Evolutionary conservation across 345 rosid species (phyloP).

Genomic region (Odontarrhena argentea): DNA sequence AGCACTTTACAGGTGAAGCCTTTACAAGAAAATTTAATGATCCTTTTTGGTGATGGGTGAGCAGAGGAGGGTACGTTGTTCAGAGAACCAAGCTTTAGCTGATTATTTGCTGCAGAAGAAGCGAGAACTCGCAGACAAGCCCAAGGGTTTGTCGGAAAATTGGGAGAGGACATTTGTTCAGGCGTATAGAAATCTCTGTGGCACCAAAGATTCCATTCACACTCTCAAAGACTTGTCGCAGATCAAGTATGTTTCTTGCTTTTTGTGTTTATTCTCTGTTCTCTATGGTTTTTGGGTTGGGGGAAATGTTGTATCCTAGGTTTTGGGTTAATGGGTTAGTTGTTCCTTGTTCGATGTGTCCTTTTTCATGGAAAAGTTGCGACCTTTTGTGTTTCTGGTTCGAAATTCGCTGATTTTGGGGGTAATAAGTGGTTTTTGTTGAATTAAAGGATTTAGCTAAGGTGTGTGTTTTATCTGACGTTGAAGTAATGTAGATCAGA

Average conservation of each 20-base stretch:
- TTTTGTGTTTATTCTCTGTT: background rate
- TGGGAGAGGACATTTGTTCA: conserved; percentile 56
- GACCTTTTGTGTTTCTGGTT: conserved; percentile 16
- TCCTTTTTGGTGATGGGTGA: conserved; percentile 44
- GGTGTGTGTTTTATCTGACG: background rate
- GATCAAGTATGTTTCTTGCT: conserved; percentile 58
- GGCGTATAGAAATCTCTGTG: conserved; percentile 61
- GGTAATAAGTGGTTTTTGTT: background rate
- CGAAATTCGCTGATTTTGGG: background rate
- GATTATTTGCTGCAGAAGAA: conserved; percentile 61
- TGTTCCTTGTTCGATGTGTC: background rate
- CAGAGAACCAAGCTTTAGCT: conserved; percentile 65
- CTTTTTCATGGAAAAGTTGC: background rate
- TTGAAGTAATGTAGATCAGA: too few relatives aligned
- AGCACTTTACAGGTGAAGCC: too few relatives aligned
- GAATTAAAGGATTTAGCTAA: background rate
- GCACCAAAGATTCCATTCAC: conserved; percentile 51
- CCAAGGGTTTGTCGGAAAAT: conserved; percentile 77
- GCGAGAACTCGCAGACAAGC: conserved; percentile 63
- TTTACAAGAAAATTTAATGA: too few relatives aligned
- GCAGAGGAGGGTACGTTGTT: conserved; percentile 51
- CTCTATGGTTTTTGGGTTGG: background rate
- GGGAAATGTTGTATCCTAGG: background rate
- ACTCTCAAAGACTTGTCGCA: conserved; percentile 76
- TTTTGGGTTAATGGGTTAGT: background rate